Conservation (phyloP, 1,139 yeast genomes). For the Lodderomyces beijingensis region DNA sequence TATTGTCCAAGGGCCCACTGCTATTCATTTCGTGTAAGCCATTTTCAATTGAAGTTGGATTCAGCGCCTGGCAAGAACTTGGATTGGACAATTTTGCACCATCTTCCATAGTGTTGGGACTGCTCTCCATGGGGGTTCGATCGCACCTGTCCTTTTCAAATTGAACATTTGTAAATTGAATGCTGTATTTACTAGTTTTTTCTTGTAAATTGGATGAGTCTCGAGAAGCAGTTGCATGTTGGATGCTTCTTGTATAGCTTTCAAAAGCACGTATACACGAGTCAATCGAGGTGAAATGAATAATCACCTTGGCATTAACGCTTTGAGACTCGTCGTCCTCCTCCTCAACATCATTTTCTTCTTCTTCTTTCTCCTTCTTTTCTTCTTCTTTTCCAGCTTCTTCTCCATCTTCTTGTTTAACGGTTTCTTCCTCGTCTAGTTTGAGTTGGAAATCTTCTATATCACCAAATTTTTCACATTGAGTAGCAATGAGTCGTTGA, state of each 20-base stretch:
- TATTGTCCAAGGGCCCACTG: conserved; percentile 10
- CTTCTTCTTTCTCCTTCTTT: conserved; percentile 17
- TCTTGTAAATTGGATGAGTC: background rate
- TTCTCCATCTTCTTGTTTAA: conserved; percentile 1
- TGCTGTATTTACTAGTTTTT: background rate
- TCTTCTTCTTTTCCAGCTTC: conserved; percentile 6
- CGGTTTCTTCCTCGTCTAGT: background rate
- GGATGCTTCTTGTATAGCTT: conserved; percentile 23
- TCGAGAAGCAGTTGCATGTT: conserved; percentile 17
- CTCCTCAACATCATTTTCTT: conserved; percentile 9
- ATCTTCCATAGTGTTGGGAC: no score
- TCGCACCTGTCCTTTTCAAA: conserved; percentile 40
- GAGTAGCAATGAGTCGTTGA: conserved; percentile 14
- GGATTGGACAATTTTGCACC: no score
- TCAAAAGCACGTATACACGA: conserved; percentile 38
- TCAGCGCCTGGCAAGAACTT: background rate
- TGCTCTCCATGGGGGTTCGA: conserved; percentile 16
- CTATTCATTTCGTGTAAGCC: no score
- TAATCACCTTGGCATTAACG: conserved; percentile 11
- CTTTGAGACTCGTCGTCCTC: background rate
- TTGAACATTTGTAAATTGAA: conserved; percentile 4
- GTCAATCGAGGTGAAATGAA: conserved; percentile 41
- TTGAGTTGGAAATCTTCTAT: conserved; percentile 27
- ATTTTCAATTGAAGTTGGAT: no score
- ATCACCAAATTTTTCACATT: conserved; percentile 32